Percentiles rank a stretch among this genome's conserved stretches.
Conservation (phyloP, 768 basidiomycete genomes). For the Mycena vitilis region DNA sequence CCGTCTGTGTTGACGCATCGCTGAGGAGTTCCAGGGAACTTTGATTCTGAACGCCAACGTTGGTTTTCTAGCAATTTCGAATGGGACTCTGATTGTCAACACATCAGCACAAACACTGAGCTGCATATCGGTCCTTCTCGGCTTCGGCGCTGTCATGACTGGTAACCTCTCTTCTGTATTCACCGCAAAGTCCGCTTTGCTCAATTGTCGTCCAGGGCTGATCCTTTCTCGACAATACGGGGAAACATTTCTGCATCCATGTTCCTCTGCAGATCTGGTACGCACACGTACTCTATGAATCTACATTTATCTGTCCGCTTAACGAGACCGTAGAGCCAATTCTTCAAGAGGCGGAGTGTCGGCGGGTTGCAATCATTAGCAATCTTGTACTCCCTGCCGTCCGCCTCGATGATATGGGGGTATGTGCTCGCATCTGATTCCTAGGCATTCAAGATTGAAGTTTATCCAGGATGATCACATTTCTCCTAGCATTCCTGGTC, state of each 20-base stretch:
- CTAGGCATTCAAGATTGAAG: neutral
- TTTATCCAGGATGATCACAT: neutral
- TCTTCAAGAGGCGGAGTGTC: slow-evolving; percentile 3
- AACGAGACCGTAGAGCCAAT: neutral
- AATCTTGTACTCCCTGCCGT: slow-evolving; percentile 1
- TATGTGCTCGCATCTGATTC: neutral
- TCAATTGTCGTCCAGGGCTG: neutral
- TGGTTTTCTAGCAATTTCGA: slow-evolving; percentile 14
- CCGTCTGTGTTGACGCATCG: too few species aligned
- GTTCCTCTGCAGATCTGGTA: neutral
- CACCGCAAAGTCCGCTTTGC: neutral
- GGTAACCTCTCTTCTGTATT: neutral
- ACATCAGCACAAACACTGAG: neutral
- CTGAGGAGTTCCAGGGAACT: neutral
- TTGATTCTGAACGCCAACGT: slow-evolving; percentile 14
- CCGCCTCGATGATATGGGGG: slow-evolving; percentile 15
- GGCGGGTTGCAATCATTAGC: slow-evolving; percentile 5
- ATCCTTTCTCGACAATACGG: slow-evolving; percentile 7
- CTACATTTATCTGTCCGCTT: neutral
- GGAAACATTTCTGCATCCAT: neutral
- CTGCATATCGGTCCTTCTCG: slow-evolving; percentile 12
- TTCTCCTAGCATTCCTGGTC: neutral
- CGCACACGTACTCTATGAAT: neutral
- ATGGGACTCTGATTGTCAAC: neutral
- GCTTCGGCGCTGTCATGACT: slow-evolving; percentile 9